These are phyloP conservation scores for Mycogone perniciosa DNA, from an alignment of 2,329 filamentous ascomycete genomes.

Conservation along the genomic window DNA sequence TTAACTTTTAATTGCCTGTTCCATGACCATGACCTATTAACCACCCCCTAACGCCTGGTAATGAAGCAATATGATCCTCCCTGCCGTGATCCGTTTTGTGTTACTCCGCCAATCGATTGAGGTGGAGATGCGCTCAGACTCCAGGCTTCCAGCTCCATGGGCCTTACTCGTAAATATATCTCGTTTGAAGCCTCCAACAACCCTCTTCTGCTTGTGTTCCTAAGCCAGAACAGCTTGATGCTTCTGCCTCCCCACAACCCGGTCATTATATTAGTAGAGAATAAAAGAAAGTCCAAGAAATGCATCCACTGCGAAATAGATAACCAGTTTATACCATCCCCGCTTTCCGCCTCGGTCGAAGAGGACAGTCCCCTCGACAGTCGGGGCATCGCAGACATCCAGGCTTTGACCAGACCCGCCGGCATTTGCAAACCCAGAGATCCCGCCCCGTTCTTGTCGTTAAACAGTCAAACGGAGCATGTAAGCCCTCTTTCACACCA, in stretches of 20 bases:
- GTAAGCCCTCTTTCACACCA: slow-evolving; percentile 32
- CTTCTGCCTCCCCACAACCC: not conserved
- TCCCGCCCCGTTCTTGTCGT: slow-evolving; percentile 32
- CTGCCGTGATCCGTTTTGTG: slow-evolving; percentile 2
- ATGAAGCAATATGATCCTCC: slow-evolving; percentile 5
- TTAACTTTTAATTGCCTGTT: not conserved
- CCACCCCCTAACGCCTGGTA: not conserved
- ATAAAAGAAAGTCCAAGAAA: not conserved
- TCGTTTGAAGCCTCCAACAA: not conserved
- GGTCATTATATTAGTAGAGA: not conserved
- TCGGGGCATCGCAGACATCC: slow-evolving; percentile 29
- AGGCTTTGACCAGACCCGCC: slow-evolving; percentile 31
- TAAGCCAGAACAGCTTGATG: not conserved
- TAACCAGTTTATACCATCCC: slow-evolving; percentile 5
- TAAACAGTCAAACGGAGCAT: slow-evolving; percentile 32
- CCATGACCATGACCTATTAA: not conserved
- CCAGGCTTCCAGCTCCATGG: not conserved
- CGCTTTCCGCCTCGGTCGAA: slow-evolving; percentile 28
- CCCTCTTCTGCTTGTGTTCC: not conserved
- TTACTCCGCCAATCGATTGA: slow-evolving; percentile 1
- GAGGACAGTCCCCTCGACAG: slow-evolving; percentile 30
- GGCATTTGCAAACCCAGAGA: slow-evolving; percentile 36
- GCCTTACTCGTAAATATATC: not conserved
- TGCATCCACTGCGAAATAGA: not conserved
- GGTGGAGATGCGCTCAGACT: not conserved